phyloP scores from a whole-genome alignment of 129 eudicot species.

The Scalesia atractyloides region DNA sequence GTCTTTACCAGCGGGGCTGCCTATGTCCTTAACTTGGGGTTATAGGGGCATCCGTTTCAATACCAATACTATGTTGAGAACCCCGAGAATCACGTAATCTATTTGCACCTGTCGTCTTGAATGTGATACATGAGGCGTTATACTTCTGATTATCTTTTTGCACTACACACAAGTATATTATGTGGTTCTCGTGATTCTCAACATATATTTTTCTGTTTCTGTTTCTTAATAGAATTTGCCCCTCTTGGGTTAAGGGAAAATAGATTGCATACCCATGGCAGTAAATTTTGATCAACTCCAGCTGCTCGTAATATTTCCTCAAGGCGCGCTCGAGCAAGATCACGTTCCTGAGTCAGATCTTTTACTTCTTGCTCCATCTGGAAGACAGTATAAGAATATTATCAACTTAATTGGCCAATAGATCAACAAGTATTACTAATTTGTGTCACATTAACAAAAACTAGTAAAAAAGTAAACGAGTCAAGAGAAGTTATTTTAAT shows the following conservation, averaged over 20 bases:
- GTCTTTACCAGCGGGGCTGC: no score
- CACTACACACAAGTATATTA: no score
- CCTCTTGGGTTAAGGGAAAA: constrained; percentile 2
- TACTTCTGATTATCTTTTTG: no score
- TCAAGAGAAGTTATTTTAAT: not conserved
- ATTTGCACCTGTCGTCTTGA: no score
- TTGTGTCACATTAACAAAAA: not conserved
- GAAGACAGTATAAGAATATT: constrained; percentile 8
- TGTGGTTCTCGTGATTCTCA: no score
- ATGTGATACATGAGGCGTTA: no score
- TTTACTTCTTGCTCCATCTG: constrained; percentile 85
- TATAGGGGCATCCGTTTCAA: no score
- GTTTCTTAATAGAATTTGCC: no score
- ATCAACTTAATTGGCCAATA: constrained; percentile 7
- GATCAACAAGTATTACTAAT: not conserved
- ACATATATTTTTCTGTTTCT: no score
- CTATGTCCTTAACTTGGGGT: no score
- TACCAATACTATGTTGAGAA: no score
- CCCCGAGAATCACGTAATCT: no score
- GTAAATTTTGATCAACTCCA: constrained; percentile 43
- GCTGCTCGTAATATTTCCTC: constrained; percentile 56
- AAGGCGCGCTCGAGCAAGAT: constrained; percentile 68
- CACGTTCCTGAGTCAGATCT: constrained; percentile 70
- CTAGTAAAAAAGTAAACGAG: not conserved
- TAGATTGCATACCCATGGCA: constrained; percentile 47